Evolutionary conservation across 257 asterid species (phyloP), one percentile per base, ranked within the genome.

Genomic region (Handroanthus guayacan): DNA sequence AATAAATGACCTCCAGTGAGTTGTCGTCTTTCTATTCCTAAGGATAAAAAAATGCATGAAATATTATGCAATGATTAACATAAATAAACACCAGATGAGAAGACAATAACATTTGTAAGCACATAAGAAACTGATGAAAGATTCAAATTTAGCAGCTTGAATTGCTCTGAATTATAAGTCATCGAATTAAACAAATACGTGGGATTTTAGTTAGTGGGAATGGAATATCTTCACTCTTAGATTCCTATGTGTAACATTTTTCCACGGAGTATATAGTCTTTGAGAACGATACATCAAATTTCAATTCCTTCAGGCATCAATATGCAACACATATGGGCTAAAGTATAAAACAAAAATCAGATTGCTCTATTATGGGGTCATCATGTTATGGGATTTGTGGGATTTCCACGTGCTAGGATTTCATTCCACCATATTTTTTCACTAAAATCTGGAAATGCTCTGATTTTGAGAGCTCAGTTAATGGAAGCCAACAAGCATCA

Each of bases 1-100:
- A 37, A 85, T 43, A 69, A 51, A 81, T 34, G 88, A 25, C 81
- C 83, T 89, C 97, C 97, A 91, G n/a, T 85, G 88, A 77, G 74
- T 41, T 25, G 92, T 82, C 80, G 80, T 75, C 73, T 69, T 84
- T 77, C 80, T 91, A 87, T 69, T 87, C 91, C 97, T 91, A 58
- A 75, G 64, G 69, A 75, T 51, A 18, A 69, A 37, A 75, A 12
- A 54, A 68, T 51, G 39, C 69, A 74, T 25, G 60, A 62, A 9
- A 39, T 41, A 11, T 60, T 45, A 44, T 20, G 68, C 36, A 62
- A 61, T 65, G 31, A 43, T 51, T 37, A 62, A 39, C 68, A 81
- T 9, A 38, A 38, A 66, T 48, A 56, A 47, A 3, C 51, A 61
- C 31, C 38, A 31, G 12, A 31, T 16, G 1, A 55, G 66, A 36